Evolutionary conservation across 202 grass and related monocot genomes (phyloP).

Genomic region (Carex arenaria): DNA sequence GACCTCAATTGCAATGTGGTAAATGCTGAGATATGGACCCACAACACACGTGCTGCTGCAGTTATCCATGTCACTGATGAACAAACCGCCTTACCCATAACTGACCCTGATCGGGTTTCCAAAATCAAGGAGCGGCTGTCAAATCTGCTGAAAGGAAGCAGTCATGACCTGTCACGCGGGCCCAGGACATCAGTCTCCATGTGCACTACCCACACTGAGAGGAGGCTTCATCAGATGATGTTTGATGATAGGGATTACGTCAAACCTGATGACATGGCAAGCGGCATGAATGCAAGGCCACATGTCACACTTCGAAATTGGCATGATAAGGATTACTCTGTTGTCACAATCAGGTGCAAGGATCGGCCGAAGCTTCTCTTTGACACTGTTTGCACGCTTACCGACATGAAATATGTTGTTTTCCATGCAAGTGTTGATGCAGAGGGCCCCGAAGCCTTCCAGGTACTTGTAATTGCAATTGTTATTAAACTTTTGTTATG

Average conservation of each 20-base stretch:
- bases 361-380: conserved; percentile 82
- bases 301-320: conserved; percentile 68
- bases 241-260: conserved; percentile 46
- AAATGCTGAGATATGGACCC: conserved; percentile 83
- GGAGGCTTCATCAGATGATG: conserved; percentile 91
- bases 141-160: conserved; percentile 46
- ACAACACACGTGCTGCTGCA: conserved; percentile 65
- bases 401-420: conserved; percentile 70
- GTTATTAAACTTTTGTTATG: background rate
- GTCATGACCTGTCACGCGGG: conserved; percentile 25
- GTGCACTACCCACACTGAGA: conserved; percentile 37
- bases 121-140: conserved; percentile 49
- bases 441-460: conserved; percentile 51
- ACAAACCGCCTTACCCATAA: conserved; percentile 38
- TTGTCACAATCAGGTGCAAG: conserved; percentile 78
- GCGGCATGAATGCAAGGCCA: conserved; percentile 29
- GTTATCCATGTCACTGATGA: conserved; percentile 66
- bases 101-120: conserved; percentile 30
- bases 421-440: conserved; percentile 82
- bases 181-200: conserved; percentile 34
- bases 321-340: conserved; percentile 76
- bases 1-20: conserved; percentile 80
- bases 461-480: conserved; percentile 38
- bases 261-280: conserved; percentile 18
- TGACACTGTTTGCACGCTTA: conserved; percentile 81